Evolutionary conservation across 768 basidiomycete genomes (phyloP).

Genomic region (Termitomyces eurrhizus): DNA sequence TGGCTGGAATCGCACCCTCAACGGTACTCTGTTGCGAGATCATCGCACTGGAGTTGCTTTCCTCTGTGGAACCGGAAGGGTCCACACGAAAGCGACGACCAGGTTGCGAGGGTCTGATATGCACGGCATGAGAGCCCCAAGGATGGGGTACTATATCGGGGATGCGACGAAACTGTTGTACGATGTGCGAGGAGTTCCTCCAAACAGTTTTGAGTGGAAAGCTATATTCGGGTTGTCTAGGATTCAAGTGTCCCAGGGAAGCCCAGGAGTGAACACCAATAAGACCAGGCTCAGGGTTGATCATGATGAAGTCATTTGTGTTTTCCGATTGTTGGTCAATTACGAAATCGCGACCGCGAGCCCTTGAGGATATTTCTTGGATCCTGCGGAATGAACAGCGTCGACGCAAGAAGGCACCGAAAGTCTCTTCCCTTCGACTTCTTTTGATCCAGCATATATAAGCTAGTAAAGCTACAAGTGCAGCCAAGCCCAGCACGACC

Average conservation of each 20-base stretch:
- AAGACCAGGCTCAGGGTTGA: not conserved
- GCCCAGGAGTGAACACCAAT: not conserved
- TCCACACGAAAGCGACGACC: slow-evolving; percentile 17
- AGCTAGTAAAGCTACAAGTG: not conserved
- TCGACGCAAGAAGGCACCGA: not conserved
- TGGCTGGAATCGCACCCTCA: slow-evolving; percentile 10
- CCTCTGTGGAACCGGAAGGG: slow-evolving; percentile 14
- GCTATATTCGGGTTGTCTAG: not conserved
- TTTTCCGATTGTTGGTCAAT: slow-evolving; percentile 16
- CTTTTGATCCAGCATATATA: slow-evolving; percentile 5
- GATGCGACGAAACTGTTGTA: slow-evolving; percentile 14
- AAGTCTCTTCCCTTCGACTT: not conserved
- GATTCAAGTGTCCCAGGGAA: not conserved
- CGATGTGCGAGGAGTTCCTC: slow-evolving; percentile 14
- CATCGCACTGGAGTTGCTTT: slow-evolving; percentile 1
- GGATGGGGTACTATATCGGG: slow-evolving; percentile 13
- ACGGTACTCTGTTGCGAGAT: slow-evolving; percentile 1
- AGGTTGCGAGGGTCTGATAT: slow-evolving; percentile 12
- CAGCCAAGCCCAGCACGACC: slow-evolving; percentile 3
- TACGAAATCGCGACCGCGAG: slow-evolving; percentile 6
- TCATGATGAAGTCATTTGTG: slow-evolving; percentile 10
- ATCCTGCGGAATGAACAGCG: not conserved
- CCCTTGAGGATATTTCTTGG: slow-evolving; percentile 8
- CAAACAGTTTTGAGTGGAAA: slow-evolving; percentile 7
- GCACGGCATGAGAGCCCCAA: slow-evolving; percentile 13